Evolutionary conservation across 495 filamentous ascomycete genomes (phyloP), one percentile per base, ranked within the genome.

Genomic region (Hypoxylon lienhwacheense): DNA sequence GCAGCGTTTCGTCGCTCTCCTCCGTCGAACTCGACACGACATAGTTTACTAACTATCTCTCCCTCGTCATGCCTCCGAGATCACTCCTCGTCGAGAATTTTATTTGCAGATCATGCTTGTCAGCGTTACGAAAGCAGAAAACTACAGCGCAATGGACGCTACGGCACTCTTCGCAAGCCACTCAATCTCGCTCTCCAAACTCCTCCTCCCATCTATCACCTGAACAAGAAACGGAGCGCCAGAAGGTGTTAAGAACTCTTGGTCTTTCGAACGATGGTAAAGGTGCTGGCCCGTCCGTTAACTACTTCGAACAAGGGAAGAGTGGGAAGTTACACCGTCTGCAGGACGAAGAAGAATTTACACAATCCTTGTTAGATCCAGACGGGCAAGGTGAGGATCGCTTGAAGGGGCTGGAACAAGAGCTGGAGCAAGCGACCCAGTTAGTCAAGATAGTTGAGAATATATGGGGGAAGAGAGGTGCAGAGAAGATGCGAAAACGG

Each of bases 321-420:
- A 17, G 66, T 28, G 73, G 80, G 7, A 36, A 48, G 15, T 53
- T 70, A 19, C 65, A 56, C 17, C 64, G 52, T 10, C 39, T 76
- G n/a, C 58, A 44, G 32, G 47, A 69, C 43, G 43, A 64, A 20
- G 61, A 70, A 5, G 70, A 72, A 28, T 76, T 77, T 45, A 37
- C 26, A 19, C 45, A 56, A 24, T 58, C 54, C 6, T 17, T 67
- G 25, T 66, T 62, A 35, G 77, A 76, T 10, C 64, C 64, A 26
- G 67, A 75, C 41, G 73, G 72, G 22, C 47, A 80, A 16, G 69
- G 79, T 42, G 66, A 76, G 14, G 60, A 70, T 50, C 69, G 71
- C 37, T 74, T 76, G 31, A 63, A 69, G 43, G 54, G 77, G 51
- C 57, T 87, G 24, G 79, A 86, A 50, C 61, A 74, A 46, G 75